phyloP scores from a whole-genome alignment of 164 flowering plant genomes.

The Brasenia schreberi region DNA sequence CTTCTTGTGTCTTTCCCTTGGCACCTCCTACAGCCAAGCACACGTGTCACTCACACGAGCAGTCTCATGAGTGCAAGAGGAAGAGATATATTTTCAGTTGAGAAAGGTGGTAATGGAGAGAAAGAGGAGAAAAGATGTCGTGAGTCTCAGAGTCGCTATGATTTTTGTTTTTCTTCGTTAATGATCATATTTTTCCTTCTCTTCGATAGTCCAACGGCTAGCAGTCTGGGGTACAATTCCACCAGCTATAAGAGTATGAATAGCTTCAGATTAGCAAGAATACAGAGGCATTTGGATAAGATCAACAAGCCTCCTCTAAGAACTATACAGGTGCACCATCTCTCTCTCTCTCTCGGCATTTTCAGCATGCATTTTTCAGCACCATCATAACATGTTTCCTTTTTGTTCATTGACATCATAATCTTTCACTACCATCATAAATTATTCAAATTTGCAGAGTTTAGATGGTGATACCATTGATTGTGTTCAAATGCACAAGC shows the following conservation, averaged over 20 bases:
- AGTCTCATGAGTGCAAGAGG: neutral
- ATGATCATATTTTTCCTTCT: slow-evolving; percentile 5
- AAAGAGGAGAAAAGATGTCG: neutral
- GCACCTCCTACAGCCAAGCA: neutral
- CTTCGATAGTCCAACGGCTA: slow-evolving; percentile 1
- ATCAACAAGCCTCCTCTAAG: slow-evolving; percentile 56
- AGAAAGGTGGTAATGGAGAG: neutral
- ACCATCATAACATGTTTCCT: neutral
- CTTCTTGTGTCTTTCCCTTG: neutral
- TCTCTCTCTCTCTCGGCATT: neutral
- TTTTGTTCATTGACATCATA: neutral
- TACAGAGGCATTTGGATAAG: slow-evolving; percentile 44
- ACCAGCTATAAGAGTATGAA: slow-evolving; percentile 37
- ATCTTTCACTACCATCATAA: neutral
- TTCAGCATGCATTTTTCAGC: slow-evolving; percentile 1
- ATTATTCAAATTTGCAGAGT: slow-evolving; percentile 33
- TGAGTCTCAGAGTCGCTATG: neutral
- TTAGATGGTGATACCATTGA: slow-evolving; percentile 94
- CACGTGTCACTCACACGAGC: neutral
- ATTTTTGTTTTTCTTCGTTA: neutral
- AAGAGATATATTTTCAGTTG: neutral
- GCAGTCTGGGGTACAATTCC: slow-evolving; percentile 29
- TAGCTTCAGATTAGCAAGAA: slow-evolving; percentile 50
- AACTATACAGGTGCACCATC: slow-evolving; percentile 42
- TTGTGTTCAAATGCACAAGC: slow-evolving; percentile 69